phyloP scores from a whole-genome alignment of 176 grass and related monocot species.

The Guadua angustifolia region DNA sequence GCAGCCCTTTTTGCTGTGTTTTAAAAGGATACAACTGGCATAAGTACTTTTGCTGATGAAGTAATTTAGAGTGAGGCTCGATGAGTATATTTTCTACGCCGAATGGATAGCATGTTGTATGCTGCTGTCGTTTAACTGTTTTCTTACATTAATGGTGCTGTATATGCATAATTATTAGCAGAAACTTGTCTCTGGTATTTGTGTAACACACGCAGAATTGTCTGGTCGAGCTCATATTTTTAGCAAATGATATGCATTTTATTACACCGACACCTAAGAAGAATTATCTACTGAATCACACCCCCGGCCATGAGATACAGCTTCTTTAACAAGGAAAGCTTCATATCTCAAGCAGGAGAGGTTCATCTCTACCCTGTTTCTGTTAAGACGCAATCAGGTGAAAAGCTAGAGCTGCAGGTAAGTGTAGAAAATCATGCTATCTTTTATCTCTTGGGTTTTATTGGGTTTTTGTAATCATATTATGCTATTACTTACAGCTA shows the following conservation, averaged over 20 bases:
- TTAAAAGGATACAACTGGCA: not conserved
- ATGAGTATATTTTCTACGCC: not conserved
- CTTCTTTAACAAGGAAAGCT: not conserved
- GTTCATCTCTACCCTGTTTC: conserved; percentile 81
- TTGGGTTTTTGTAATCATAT: not conserved
- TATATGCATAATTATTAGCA: conserved; percentile 1
- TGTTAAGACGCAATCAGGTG: conserved; percentile 82
- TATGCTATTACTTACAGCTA: conserved; percentile 64
- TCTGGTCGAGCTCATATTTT: not conserved
- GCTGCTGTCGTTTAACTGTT: not conserved
- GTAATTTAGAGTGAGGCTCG: not conserved
- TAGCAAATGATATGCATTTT: no score
- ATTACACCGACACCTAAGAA: no score
- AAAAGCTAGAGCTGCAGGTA: conserved; percentile 97
- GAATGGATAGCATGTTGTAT: not conserved
- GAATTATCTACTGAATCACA: not conserved
- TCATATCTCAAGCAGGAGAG: conserved; percentile 66
- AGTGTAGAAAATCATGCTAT: conserved; percentile 24
- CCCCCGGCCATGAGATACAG: not conserved
- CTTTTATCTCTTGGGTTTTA: conserved; percentile 5
- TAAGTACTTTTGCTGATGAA: conserved; percentile 3
- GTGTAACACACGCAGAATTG: not conserved
- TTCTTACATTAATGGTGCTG: not conserved
- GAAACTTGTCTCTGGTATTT: not conserved
- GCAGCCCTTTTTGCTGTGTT: not conserved